These are phyloP conservation scores for Prunus campanulata DNA, from an alignment of 306 rosid genomes.

Conservation along the genomic window DNA sequence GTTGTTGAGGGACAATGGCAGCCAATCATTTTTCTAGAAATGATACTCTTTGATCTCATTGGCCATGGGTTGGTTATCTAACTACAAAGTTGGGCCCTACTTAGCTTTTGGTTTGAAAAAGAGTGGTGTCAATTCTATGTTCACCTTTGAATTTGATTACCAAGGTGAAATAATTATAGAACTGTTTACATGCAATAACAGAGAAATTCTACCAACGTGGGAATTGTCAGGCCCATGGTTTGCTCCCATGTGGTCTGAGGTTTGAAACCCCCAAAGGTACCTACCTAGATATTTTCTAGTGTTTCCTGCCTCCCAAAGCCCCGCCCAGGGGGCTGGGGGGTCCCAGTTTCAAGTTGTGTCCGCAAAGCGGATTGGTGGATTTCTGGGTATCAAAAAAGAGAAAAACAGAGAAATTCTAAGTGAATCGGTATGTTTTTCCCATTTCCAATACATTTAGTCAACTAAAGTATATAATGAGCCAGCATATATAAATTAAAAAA, in stretches of 20 bases:
- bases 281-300: too few relatives aligned
- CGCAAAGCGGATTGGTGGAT: too few relatives aligned
- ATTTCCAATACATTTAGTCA: background rate
- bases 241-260: too few relatives aligned
- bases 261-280: too few relatives aligned
- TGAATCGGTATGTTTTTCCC: background rate
- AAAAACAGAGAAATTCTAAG: too few relatives aligned
- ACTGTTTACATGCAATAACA: background rate
- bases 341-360: too few relatives aligned
- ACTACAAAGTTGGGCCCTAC: background rate
- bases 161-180: background rate
- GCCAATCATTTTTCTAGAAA: background rate
- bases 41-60: background rate
- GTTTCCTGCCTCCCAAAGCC: too few relatives aligned
- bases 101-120: background rate
- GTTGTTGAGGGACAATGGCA: background rate
- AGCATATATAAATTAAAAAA: background rate
- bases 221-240: too few relatives aligned
- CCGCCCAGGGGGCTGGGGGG: too few relatives aligned
- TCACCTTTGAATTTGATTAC: background rate
- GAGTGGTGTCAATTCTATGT: background rate
- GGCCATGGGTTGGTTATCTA: background rate
- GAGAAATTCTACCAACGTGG: background rate
- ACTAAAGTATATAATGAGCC: background rate
- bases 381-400: too few relatives aligned